These are phyloP conservation scores for Hericium rajendrae DNA, from an alignment of 768 basidiomycete species.

Conservation along the genomic window DNA sequence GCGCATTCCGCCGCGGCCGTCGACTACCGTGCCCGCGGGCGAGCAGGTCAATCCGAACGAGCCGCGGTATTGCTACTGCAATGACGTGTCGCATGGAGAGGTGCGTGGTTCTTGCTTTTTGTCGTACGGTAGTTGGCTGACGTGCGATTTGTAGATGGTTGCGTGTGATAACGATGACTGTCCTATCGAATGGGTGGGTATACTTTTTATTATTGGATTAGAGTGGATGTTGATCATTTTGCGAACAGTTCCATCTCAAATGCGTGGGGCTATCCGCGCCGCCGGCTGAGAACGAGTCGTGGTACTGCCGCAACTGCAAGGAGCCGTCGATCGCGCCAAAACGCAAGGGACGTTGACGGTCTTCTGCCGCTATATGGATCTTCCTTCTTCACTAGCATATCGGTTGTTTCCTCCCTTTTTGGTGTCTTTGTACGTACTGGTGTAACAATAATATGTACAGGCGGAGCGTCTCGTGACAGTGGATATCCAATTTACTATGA, in stretches of 20 bases:
- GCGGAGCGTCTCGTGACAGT: too few species aligned
- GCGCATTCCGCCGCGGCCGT: too few species aligned
- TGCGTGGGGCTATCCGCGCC: not conserved
- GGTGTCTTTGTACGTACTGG: too few species aligned
- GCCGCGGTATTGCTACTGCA: not conserved
- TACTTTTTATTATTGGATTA: not conserved
- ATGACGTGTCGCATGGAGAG: not conserved
- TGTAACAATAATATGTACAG: too few species aligned
- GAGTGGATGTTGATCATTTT: not conserved
- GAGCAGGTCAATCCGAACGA: not conserved
- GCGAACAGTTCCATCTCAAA: not conserved
- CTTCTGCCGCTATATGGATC: too few species aligned
- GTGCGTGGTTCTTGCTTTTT: not conserved
- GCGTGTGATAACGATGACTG: not conserved
- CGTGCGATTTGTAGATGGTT: not conserved
- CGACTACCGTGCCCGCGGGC: not conserved
- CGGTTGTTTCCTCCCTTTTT: too few species aligned
- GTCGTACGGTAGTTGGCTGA: not conserved
- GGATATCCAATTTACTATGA: too few species aligned
- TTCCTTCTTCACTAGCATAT: too few species aligned
- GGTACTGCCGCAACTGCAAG: not conserved
- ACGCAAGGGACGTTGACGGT: not conserved
- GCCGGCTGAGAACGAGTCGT: not conserved
- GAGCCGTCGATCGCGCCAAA: not conserved
- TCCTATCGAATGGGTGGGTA: not conserved